These are phyloP conservation scores for Alternaria burnsii DNA, from an alignment of 2,329 filamentous ascomycete species.

Conservation along the genomic window DNA sequence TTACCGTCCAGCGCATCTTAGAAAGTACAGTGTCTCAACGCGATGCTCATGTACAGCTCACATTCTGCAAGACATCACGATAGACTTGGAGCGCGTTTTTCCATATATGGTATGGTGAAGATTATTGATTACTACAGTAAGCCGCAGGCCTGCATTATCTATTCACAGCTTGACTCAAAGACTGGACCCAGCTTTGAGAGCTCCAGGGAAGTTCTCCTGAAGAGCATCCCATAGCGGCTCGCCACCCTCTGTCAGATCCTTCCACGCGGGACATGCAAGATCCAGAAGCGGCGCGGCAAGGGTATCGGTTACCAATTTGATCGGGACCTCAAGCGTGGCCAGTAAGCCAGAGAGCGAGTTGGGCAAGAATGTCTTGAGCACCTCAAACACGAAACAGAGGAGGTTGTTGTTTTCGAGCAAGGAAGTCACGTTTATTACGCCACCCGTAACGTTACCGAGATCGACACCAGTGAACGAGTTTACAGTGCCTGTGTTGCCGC, in stretches of 20 bases:
- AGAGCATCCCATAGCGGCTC: conserved; percentile 30
- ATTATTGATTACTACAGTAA: background rate
- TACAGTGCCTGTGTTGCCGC: conserved; percentile 62
- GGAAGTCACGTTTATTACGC: conserved; percentile 29
- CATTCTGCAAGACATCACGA: background rate
- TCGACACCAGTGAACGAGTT: conserved; percentile 61
- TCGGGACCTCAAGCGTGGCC: conserved; percentile 30
- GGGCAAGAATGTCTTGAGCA: conserved; percentile 46
- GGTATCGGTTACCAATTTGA: conserved; percentile 29
- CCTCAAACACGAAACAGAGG: conserved; percentile 48
- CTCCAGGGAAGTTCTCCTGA: conserved; percentile 20
- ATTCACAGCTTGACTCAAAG: background rate
- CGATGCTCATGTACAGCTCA: background rate
- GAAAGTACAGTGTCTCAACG: background rate
- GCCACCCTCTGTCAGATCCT: conserved; percentile 27
- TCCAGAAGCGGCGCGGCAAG: conserved; percentile 31
- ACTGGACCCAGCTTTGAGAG: conserved; percentile 17
- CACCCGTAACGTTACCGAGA: conserved; percentile 34
- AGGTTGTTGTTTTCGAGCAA: conserved; percentile 53
- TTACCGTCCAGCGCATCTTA: background rate
- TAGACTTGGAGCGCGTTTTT: background rate
- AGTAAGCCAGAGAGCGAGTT: conserved; percentile 45
- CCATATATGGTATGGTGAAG: background rate
- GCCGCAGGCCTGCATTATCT: background rate
- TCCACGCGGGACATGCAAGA: conserved; percentile 36